Evolutionary conservation across 78 protist species (phyloP), one percentile per base, ranked within the genome.

Genomic region (Protostelium mycophagum): DNA sequence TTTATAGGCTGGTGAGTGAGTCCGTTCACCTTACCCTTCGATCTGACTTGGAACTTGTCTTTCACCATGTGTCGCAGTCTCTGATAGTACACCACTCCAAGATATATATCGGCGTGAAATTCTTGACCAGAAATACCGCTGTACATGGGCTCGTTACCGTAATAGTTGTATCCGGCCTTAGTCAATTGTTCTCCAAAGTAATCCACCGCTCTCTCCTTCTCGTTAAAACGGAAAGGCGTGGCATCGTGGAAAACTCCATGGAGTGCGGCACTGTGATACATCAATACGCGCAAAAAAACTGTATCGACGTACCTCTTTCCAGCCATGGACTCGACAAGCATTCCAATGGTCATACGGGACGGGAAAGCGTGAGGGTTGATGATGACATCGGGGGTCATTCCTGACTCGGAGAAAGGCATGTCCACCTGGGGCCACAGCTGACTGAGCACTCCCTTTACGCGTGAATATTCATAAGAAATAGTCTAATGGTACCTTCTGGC

Each of bases 331-430:
- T 99, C 99, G 5, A 99, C 92, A 0, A 99, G 85, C 99, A 99
- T 99, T 23, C 99, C 99, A 36, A 99, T 98, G 10, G 99, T 99
- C 99, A 99, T 99, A 51, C 99, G 98, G 23, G 99, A 98, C n/a
- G 99, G 99, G 93, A 97, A 97, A 35, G 99, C 99, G 93, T 99
- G 98, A 36, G 99, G 99, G 93, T 99, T 99, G 97, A 99, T 98
- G 92, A 99, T 90, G 38, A 98, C 91, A 88, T 99, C 99, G 0
- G 99, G 99, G 9, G 88, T 92, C 91, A 98, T 86, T 83, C 99
- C 99, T 28, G 89, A 37, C 83, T 97, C 99, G 28, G 99, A 89
- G 95, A 99, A 99, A 34, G 99, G 99, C 99, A 99, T 99, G 92
- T 99, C 97, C 86, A 38, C 88, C 36, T 36, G 36, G 0, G 98